Conservation (phyloP, 495 filamentous ascomycete species). For the Staphylotrichum longicolle region DNA sequence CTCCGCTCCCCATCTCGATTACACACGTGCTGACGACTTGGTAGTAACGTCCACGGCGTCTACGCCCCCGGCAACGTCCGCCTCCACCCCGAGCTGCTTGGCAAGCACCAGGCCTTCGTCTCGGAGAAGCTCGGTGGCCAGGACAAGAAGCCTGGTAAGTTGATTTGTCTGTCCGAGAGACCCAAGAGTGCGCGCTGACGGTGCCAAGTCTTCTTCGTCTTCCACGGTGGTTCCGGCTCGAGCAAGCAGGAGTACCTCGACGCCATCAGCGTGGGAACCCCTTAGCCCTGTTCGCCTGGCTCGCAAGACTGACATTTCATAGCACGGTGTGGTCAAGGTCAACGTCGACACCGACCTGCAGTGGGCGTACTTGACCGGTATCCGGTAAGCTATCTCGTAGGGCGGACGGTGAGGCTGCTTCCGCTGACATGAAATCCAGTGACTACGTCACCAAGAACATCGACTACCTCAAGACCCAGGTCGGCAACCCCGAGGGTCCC, state of each 20-base stretch:
- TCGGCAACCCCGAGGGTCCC: conserved; percentile 92
- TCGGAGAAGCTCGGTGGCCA: conserved; percentile 62
- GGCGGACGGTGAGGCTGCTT: not conserved
- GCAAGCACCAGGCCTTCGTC: conserved; percentile 91
- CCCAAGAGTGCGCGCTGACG: conserved; percentile 7
- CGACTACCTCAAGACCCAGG: conserved; percentile 79
- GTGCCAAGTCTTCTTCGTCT: conserved; percentile 81
- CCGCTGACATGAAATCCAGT: conserved; percentile 16
- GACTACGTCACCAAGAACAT: conserved; percentile 93
- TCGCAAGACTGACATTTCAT: not conserved
- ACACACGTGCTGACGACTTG: not conserved
- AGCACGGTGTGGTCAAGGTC: conserved; percentile 94
- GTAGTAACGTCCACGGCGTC: conserved; percentile 95
- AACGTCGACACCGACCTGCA: conserved; percentile 85
- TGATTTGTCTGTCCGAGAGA: too few relatives aligned
- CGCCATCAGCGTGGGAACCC: conserved; percentile 61
- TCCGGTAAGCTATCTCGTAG: conserved; percentile 50
- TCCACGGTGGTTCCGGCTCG: conserved; percentile 95
- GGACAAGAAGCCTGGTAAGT: conserved; percentile 68
- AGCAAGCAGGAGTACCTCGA: conserved; percentile 82
- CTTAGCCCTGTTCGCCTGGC: too few relatives aligned
- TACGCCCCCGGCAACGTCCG: conserved; percentile 98
- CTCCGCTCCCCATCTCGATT: too few relatives aligned
- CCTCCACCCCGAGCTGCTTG: conserved; percentile 88
- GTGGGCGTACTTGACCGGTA: conserved; percentile 81